A percentile compares a stretch with the other conserved stretches of the same genome.
Conservation (phyloP, 73 alveolate species). For the Stentor roeselii region DNA sequence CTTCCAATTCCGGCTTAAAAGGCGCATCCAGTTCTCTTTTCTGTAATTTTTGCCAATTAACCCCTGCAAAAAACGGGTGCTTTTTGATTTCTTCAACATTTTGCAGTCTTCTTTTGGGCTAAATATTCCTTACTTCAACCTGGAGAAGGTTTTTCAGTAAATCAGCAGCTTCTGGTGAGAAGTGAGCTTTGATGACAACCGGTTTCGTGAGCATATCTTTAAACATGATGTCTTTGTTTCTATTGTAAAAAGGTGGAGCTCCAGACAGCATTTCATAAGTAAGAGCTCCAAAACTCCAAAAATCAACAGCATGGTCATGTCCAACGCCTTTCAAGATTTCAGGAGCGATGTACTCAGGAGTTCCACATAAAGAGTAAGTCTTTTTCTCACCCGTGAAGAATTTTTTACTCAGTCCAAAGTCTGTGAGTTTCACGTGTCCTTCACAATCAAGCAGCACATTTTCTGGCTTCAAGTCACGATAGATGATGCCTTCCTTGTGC, state of each 20-base stretch:
- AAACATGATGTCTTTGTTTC: constrained; percentile 57
- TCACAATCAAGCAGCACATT: constrained; percentile 79
- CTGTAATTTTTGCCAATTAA: constrained; percentile 62
- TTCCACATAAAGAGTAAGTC: constrained; percentile 83
- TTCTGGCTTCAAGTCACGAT: constrained; percentile 91
- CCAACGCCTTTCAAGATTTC: constrained; percentile 72
- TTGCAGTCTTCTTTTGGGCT: constrained; percentile 61
- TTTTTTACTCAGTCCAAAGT: constrained; percentile 86
- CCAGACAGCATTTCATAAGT: constrained; percentile 88
- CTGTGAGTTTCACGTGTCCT: constrained; percentile 88
- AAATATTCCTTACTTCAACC: constrained; percentile 46
- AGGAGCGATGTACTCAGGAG: constrained; percentile 86
- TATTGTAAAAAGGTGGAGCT: constrained; percentile 75
- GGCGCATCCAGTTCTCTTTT: constrained; percentile 59
- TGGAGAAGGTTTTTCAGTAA: constrained; percentile 44
- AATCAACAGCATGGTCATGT: constrained; percentile 72
- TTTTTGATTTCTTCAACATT: constrained; percentile 50
- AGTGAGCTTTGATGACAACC: constrained; percentile 57
- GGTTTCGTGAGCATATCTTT: constrained; percentile 44
- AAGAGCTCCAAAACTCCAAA: constrained; percentile 82
- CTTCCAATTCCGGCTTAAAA: constrained; percentile 33
- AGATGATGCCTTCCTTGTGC: constrained; percentile 73
- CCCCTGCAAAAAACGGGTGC: constrained; percentile 67
- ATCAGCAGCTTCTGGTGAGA: constrained; percentile 49
- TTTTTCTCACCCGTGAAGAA: constrained; percentile 63